Evolutionary conservation across 2,329 filamentous ascomycete genomes (phyloP), one percentile per base, ranked within the genome.

Genomic region (Fusarium decemcellulare): DNA sequence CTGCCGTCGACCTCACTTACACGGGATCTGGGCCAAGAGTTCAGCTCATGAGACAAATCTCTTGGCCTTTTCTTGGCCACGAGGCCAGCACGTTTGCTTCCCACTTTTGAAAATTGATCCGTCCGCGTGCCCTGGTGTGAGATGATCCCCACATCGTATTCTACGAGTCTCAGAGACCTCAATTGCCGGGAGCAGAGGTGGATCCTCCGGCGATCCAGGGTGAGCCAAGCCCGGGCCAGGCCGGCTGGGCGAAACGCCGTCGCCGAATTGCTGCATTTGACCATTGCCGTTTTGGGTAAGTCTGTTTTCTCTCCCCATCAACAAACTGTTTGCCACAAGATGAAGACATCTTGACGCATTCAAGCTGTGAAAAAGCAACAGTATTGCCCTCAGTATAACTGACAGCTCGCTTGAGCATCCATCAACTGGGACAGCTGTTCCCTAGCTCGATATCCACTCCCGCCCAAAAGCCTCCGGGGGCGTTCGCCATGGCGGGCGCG

Each of bases 181-280:
- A 48, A 67, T n/a, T 61, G 52, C 47, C 42, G 58, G 67, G 61
- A 44, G 43, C 23, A 40, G 29, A 56, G 18, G 67, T 69, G 67
- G 66, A 53, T 51, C 42, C 18, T 29, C 37, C 52, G 47, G 65
- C 43, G 36, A 27, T 32, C 15, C 23, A 30, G 40, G 37, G 40
- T 46, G n/a, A 58, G 57, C 57, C 64, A 68, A 59, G 61, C 37
- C 67, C 67, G 67, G 67, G 63, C 54, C 55, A 69, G 59, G 65
- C 68, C 68, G 68, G 46, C 66, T 69, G 57, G 67, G 66, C 67
- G 58, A 48, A 30, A 65, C 57, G 54, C 61, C 57, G 40, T 56
- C 48, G 57, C 61, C 57, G 59, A 53, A 50, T 12, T 32, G 36
- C n/a, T 47, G 36, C 34, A 40, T 57, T 32, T 36, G 43, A 42